A percentile compares a stretch with the other conserved stretches of the same genome.
Evolutionary conservation across 2,329 filamentous ascomycete genomes (phyloP).

Genomic region (Penicillium sp.): DNA sequence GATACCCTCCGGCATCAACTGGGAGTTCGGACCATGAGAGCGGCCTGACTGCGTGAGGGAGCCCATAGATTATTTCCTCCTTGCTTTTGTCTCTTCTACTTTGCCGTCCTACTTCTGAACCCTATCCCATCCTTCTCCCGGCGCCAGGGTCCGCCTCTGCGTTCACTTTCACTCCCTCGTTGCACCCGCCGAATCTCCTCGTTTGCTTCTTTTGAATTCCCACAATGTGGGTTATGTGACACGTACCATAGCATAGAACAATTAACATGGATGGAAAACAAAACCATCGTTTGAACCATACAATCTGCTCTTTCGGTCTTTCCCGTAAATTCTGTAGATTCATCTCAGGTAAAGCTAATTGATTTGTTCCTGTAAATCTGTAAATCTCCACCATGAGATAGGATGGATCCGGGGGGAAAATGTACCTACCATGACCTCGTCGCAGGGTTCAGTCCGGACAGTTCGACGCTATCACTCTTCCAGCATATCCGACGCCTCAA

Average conservation of each 20-base stretch:
- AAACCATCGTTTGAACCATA: slow-evolving; percentile 26
- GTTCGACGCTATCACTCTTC: neutral
- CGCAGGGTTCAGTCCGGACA: neutral
- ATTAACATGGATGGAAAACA: slow-evolving; percentile 31
- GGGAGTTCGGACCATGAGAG: slow-evolving; percentile 40
- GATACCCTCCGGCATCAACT: slow-evolving; percentile 47
- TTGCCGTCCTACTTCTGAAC: slow-evolving; percentile 22
- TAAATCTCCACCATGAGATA: no score
- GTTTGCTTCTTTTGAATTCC: slow-evolving; percentile 24
- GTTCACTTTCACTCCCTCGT: slow-evolving; percentile 28
- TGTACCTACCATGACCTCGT: no score
- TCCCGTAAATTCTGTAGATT: neutral
- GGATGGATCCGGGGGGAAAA: no score
- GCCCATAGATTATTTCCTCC: slow-evolving; percentile 30
- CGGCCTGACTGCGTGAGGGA: slow-evolving; percentile 40
- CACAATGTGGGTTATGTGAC: slow-evolving; percentile 29
- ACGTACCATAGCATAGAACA: slow-evolving; percentile 36
- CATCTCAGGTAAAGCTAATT: no score
- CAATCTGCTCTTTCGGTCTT: neutral
- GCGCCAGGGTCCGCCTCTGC: slow-evolving; percentile 29
- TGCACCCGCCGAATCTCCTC: slow-evolving; percentile 27
- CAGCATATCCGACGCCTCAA: neutral
- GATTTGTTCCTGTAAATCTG: neutral
- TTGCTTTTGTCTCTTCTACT: slow-evolving; percentile 22
- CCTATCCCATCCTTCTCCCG: slow-evolving; percentile 24